Evolutionary conservation across 1,284 basidiomycete genomes (phyloP).

Genomic region (Leccinum variabile): DNA sequence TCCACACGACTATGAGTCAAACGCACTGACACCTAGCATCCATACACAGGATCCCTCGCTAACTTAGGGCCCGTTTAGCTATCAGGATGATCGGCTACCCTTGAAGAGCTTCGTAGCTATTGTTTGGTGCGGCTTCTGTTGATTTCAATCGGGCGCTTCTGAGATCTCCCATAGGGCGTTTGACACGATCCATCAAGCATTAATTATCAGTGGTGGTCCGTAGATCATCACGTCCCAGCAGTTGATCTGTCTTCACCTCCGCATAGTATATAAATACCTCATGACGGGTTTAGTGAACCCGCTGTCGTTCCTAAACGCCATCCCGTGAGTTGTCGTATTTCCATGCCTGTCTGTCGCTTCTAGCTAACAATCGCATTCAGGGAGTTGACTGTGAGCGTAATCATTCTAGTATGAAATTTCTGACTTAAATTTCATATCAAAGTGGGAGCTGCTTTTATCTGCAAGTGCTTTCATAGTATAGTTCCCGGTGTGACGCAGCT

Average conservation of each 20-base stretch:
- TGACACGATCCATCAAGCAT: slow-evolving; percentile 5
- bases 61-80: not conserved
- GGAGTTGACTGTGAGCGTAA: slow-evolving; percentile 1
- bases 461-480: not conserved
- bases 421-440: not conserved
- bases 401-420: not conserved
- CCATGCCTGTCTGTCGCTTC: too few relatives aligned
- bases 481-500: not conserved
- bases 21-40: too few relatives aligned
- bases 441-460: slow-evolving; percentile 5
- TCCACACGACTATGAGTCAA: too few relatives aligned
- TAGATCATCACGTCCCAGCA: not conserved
- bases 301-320: not conserved
- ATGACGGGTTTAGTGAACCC: slow-evolving; percentile 3
- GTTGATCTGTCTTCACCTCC: not conserved
- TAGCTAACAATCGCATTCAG: not conserved
- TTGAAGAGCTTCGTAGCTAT: slow-evolving; percentile 1
- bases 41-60: too few relatives aligned
- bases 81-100: slow-evolving; percentile 2
- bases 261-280: slow-evolving; percentile 4
- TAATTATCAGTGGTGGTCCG: slow-evolving; percentile 8
- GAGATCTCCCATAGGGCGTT: not conserved
- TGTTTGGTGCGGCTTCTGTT: not conserved
- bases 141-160: not conserved
- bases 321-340: slow-evolving; percentile 1